These are phyloP conservation scores for Lachnellula hyalina DNA, from an alignment of 2,329 filamentous ascomycete species.

Conservation along the genomic window DNA sequence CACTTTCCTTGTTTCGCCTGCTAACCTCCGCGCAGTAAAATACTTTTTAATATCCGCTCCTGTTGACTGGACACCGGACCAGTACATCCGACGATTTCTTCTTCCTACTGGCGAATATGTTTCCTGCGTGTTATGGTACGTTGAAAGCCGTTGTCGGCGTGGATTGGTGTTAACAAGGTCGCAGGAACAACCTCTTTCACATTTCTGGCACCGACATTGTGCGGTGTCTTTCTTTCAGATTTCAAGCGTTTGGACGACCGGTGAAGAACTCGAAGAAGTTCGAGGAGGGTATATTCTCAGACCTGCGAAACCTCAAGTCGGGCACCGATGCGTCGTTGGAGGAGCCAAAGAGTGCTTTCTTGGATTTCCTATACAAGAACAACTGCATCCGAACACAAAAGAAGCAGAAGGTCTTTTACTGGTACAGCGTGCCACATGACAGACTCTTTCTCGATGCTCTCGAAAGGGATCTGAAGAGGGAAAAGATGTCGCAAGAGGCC, in stretches of 20 bases:
- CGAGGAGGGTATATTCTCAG: constrained; percentile 98
- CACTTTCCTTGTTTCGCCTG: constrained; percentile 15
- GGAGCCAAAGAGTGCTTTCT: constrained; percentile 96
- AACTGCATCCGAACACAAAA: constrained; percentile 99
- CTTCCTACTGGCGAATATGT: constrained; percentile 98
- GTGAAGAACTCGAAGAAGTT: constrained; percentile 99
- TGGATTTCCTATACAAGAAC: constrained; percentile 99
- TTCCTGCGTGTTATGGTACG: constrained; percentile 88
- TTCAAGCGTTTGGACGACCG: constrained; percentile 95
- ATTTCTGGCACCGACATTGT: constrained; percentile 99
- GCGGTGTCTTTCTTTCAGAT: constrained; percentile 93
- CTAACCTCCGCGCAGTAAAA: constrained; percentile 62
- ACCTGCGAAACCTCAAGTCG: constrained; percentile 95
- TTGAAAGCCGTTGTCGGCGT: constrained; percentile 12
- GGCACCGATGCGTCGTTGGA: constrained; percentile 97
- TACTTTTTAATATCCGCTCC: constrained; percentile 99
- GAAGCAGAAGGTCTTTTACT: constrained; percentile 99
- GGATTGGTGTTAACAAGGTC: constrained; percentile 25
- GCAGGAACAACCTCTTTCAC: constrained; percentile 96
- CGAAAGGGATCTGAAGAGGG: constrained; percentile 94
- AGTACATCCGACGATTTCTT: constrained; percentile 93
- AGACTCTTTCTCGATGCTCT: constrained; percentile 94
- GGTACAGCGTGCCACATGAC: constrained; percentile 99
- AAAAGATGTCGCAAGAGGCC: constrained; percentile 99
- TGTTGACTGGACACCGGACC: constrained; percentile 94